phyloP scores from a whole-genome alignment of 2,329 filamentous ascomycete genomes.

The Arthrobotrys musiformis region DNA sequence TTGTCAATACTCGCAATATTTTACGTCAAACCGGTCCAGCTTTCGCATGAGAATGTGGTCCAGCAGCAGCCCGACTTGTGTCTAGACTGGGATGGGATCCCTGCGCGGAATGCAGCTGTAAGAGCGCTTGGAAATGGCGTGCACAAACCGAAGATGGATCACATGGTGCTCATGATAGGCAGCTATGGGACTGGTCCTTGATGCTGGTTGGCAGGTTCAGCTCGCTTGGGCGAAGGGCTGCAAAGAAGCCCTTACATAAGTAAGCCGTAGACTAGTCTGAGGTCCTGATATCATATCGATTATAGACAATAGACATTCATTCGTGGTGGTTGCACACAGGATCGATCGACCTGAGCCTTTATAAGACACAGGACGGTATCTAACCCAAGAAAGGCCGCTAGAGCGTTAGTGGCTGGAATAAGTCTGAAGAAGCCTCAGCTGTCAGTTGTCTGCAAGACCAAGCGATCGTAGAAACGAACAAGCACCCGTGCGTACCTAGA shows the following conservation, averaged over 20 bases:
- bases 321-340: background rate
- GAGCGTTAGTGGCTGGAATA: background rate
- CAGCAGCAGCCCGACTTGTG: background rate
- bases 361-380: background rate
- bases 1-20: constrained; percentile 16
- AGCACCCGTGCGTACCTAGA: background rate
- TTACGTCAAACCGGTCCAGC: background rate
- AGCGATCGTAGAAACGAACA: background rate
- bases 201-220: constrained; percentile 2
- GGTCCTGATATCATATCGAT: background rate
- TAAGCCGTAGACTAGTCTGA: background rate
- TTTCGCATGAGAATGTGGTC: background rate
- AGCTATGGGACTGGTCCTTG: background rate
- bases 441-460: background rate
- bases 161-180: background rate
- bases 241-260: background rate
- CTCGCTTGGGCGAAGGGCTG: background rate
- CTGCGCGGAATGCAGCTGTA: background rate
- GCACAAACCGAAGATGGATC: background rate
- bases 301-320: background rate
- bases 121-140: background rate
- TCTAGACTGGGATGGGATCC: background rate
- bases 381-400: background rate
- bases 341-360: background rate
- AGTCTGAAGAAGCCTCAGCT: background rate